Percentiles rank a stretch among this genome's conserved stretches.
Evolutionary conservation across 2,329 filamentous ascomycete genomes (phyloP).

Genomic region (Didymella sp.): DNA sequence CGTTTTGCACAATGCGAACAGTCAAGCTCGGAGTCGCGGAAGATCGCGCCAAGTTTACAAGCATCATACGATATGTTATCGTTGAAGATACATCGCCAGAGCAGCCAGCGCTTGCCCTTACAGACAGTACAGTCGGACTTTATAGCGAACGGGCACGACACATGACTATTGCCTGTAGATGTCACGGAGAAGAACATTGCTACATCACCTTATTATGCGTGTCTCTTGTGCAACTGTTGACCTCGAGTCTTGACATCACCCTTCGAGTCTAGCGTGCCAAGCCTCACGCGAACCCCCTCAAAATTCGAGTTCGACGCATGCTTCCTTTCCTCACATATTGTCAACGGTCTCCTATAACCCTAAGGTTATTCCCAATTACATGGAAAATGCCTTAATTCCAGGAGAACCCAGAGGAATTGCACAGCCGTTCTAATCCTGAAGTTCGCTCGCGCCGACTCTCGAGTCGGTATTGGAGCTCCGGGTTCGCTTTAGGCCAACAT

Average conservation of each 20-base stretch:
- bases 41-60: neutral
- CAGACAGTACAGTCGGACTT: neutral
- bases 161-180: neutral
- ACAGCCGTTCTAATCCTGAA: constrained; percentile 52
- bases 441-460: constrained; percentile 44
- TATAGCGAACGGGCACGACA: neutral
- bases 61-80: neutral
- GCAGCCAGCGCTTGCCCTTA: neutral
- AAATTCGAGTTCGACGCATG: constrained; percentile 8
- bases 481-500: constrained; percentile 53
- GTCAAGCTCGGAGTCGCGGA: neutral
- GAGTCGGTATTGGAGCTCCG: constrained; percentile 45
- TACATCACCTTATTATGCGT: neutral
- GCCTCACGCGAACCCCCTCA: constrained; percentile 9
- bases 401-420: constrained; percentile 47
- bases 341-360: constrained; percentile 37
- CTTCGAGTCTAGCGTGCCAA: constrained; percentile 17
- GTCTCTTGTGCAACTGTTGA: neutral
- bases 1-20: neutral
- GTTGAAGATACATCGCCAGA: neutral
- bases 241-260: constrained; percentile 2
- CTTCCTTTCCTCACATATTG: constrained; percentile 40
- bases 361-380: constrained; percentile 35
- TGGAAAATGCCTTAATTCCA: constrained; percentile 40
- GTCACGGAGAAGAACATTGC: neutral